Evolutionary conservation across 805 yeast species (phyloP).

Genomic region (Priceomyces carsonii): DNA sequence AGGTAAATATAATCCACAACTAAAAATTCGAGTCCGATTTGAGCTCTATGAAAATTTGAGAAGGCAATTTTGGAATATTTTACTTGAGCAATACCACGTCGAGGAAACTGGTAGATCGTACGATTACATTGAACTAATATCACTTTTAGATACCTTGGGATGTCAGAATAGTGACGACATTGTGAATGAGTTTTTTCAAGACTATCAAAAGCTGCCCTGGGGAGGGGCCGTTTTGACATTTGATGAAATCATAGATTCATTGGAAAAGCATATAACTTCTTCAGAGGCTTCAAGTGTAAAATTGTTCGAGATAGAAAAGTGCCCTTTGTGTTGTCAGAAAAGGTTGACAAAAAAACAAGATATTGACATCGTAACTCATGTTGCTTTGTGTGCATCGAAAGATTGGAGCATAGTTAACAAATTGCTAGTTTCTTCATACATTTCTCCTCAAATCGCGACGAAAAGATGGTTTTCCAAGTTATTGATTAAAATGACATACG

Average conservation of each 20-base stretch:
- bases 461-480: conserved; percentile 87
- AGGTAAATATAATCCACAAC: conserved; percentile 47
- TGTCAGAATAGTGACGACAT: conserved; percentile 53
- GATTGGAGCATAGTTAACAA: conserved; percentile 73
- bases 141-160: conserved; percentile 67
- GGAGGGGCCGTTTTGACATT: conserved; percentile 50
- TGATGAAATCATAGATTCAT: conserved; percentile 46
- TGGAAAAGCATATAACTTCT: conserved; percentile 41
- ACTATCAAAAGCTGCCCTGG: conserved; percentile 49
- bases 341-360: conserved; percentile 54
- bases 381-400: conserved; percentile 80
- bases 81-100: conserved; percentile 55
- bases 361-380: conserved; percentile 77
- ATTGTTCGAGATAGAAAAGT: conserved; percentile 61
- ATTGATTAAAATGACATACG: conserved; percentile 81
- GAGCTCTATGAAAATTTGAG: conserved; percentile 65
- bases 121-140: conserved; percentile 60
- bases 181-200: conserved; percentile 52
- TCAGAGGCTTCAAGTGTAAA: conserved; percentile 26
- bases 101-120: conserved; percentile 40
- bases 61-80: conserved; percentile 66
- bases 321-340: conserved; percentile 79
- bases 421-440: conserved; percentile 64
- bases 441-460: conserved; percentile 78
- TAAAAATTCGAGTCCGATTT: conserved; percentile 63